Evolutionary conservation across 352 stramenopile species (phyloP), one percentile per base, ranked within the genome.

Genomic region (Phytophthora lateralis): DNA sequence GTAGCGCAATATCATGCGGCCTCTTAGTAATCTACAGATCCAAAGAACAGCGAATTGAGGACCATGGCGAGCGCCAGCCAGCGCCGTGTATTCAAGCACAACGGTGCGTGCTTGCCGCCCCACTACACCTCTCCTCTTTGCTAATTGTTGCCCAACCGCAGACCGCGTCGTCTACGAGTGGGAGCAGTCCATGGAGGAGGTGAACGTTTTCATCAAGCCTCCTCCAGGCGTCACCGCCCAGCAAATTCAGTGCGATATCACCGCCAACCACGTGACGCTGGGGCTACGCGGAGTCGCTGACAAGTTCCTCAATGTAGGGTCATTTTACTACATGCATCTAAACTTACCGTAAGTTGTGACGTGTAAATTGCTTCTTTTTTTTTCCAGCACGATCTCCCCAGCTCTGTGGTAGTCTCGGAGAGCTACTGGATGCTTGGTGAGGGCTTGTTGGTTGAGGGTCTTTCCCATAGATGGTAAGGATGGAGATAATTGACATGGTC

Each of bases 381-480:
- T 27, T 9, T 48, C 10, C 66, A 97, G 89, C 95, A 99, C 66
- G 79, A 96, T 12, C 91, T 98, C 7, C 88, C 78, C 44, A 96
- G 91, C 35, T 85, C 88, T n/a, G 86, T 99, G 0, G 87, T 98
- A 4, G 91, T 97, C 14, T 84, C 81, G 10, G 95, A 99, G 69
- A 98, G 92, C 57, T 98, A 97, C 69, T 99, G 96, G 96, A 98
- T 93, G 84, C 80, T 99, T 26, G 93, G 92, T 93, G 63, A 48
- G 57, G 29, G 0, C 3, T 20, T 21, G 14, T 43, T 21, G 8
- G 20, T 41, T 20, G 20, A 15, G 30, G 2, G 7, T 37, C 4
- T 15, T 37, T 15, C 4, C 30, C 8, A 15, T 37, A 15, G 4
- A 38, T 12, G 32, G 11, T 38, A 15, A 37, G 8, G 20, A 27